Evolutionary conservation across 2,329 filamentous ascomycete species (phyloP).

Genomic region (Alternaria arbusti): DNA sequence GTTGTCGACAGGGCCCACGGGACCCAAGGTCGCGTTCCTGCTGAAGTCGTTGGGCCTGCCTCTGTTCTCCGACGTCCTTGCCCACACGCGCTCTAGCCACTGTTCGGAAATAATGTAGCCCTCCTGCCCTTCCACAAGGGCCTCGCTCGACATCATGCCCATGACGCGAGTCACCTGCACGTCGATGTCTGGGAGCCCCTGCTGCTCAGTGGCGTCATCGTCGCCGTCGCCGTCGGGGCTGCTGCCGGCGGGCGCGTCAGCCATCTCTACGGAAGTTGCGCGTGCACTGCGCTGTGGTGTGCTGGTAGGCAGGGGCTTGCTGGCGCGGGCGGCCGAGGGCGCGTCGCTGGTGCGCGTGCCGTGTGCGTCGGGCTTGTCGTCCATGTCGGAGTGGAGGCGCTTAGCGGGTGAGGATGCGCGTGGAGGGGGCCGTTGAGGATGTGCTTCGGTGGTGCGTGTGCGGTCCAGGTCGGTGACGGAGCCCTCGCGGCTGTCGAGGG

Average conservation of each 20-base stretch:
- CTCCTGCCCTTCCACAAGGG: slow-evolving; percentile 70
- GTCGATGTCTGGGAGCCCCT: slow-evolving; percentile 53
- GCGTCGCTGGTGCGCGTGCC: slow-evolving; percentile 23
- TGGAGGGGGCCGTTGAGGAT: slow-evolving; percentile 30
- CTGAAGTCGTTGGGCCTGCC: slow-evolving; percentile 57
- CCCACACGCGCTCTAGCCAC: slow-evolving; percentile 69
- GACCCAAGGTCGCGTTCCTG: slow-evolving; percentile 66
- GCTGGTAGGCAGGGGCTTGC: slow-evolving; percentile 27
- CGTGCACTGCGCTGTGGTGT: slow-evolving; percentile 37
- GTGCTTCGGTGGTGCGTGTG: slow-evolving; percentile 27
- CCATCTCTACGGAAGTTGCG: slow-evolving; percentile 54
- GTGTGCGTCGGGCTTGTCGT: slow-evolving; percentile 39
- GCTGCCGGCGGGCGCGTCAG: slow-evolving; percentile 40
- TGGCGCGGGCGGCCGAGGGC: slow-evolving; percentile 32
- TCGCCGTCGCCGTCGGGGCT: slow-evolving; percentile 39
- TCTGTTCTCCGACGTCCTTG: slow-evolving; percentile 41
- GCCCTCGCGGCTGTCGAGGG: slow-evolving; percentile 53
- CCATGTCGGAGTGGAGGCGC: slow-evolving; percentile 62
- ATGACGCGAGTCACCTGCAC: slow-evolving; percentile 78
- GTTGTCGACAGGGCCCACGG: slow-evolving; percentile 85
- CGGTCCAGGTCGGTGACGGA: slow-evolving; percentile 35
- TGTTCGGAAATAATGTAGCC: slow-evolving; percentile 78
- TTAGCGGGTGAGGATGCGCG: slow-evolving; percentile 63
- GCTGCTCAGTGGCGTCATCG: slow-evolving; percentile 25
- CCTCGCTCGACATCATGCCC: slow-evolving; percentile 61